A percentile compares a stretch with the other conserved stretches of the same genome.
phyloP scores from a whole-genome alignment of 116 monocot species.

The Trichopus zeylanicus region DNA sequence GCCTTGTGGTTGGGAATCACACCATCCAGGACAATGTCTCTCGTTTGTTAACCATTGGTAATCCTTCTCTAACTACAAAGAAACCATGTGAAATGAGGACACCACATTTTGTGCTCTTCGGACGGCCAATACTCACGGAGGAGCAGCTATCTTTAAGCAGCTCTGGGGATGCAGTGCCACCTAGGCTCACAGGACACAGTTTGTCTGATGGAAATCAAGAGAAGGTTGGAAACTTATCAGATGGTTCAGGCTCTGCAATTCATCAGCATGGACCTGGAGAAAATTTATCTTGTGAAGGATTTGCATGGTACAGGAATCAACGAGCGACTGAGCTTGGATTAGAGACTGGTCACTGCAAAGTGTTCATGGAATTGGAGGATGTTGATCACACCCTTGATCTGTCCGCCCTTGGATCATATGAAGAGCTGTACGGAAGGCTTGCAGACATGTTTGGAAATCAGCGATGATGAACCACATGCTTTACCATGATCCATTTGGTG shows the following conservation, averaged over 20 bases:
- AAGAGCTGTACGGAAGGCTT: slow-evolving; percentile 60
- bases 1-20: slow-evolving; percentile 17
- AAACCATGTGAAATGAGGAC: slow-evolving; percentile 16
- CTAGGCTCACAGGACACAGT: slow-evolving; percentile 15
- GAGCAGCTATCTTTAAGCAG: slow-evolving; percentile 42
- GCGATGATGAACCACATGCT: slow-evolving; percentile 52
- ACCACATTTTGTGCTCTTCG: slow-evolving; percentile 58
- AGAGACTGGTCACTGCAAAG: slow-evolving; percentile 72
- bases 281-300: slow-evolving; percentile 12
- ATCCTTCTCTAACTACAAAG: slow-evolving; percentile 18
- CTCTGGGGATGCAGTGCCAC: slow-evolving; percentile 4
- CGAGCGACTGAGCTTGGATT: slow-evolving; percentile 19
- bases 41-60: slow-evolving; percentile 46
- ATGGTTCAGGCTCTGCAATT: slow-evolving; percentile 24
- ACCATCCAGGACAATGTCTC: slow-evolving; percentile 28
- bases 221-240: slow-evolving; percentile 31
- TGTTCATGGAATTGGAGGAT: slow-evolving; percentile 79
- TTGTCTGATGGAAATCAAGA: slow-evolving; percentile 34
- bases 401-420: slow-evolving; percentile 65
- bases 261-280: slow-evolving; percentile 15
- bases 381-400: slow-evolving; percentile 76
- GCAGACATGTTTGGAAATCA: slow-evolving; percentile 80
- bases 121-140: slow-evolving; percentile 61
- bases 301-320: slow-evolving; percentile 18
- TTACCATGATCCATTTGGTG: slow-evolving; percentile 62